These are phyloP conservation scores for Cardamine occulta DNA, from an alignment of 345 rosid genomes.

Conservation along the genomic window DNA sequence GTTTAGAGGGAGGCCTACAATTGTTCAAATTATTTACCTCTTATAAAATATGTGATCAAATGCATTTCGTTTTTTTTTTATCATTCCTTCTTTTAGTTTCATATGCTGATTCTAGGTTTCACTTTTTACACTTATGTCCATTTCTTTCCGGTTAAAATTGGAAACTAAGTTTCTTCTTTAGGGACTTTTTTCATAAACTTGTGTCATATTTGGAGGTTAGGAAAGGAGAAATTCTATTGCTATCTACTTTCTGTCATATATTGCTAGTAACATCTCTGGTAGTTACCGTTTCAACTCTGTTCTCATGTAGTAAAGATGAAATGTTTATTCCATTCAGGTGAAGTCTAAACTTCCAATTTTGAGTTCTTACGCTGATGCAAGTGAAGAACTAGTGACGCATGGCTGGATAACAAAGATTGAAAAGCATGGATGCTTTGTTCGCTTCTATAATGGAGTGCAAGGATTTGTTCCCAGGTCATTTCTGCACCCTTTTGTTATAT, in stretches of 20 bases:
- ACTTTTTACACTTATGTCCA: background rate
- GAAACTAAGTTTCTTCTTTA: constrained; percentile 11
- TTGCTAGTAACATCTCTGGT: constrained; percentile 19
- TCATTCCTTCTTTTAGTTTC: background rate
- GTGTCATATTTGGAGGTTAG: background rate
- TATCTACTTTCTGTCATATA: constrained; percentile 7
- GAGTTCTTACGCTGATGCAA: constrained; percentile 85
- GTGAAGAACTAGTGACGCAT: constrained; percentile 77
- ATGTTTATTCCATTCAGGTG: constrained; percentile 60
- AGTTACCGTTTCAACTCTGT: constrained; percentile 20
- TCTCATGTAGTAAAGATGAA: constrained; percentile 27
- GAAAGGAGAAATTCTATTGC: constrained; percentile 14
- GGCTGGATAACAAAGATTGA: constrained; percentile 98
- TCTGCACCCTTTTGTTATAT: constrained; percentile 26
- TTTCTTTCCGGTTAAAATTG: constrained; percentile 2
- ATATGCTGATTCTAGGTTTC: constrained; percentile 13
- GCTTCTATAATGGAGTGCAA: constrained; percentile 96
- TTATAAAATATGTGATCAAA: background rate
- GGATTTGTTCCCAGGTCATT: constrained; percentile 89
- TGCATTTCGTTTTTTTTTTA: constrained; percentile 11
- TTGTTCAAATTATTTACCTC: constrained; percentile 9
- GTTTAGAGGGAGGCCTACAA: constrained; percentile 21
- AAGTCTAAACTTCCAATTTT: constrained; percentile 85
- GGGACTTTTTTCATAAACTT: constrained; percentile 14
- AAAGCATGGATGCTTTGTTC: constrained; percentile 92